These are phyloP conservation scores for Jaapia argillacea DNA, from an alignment of 768 basidiomycete genomes.

Conservation along the genomic window DNA sequence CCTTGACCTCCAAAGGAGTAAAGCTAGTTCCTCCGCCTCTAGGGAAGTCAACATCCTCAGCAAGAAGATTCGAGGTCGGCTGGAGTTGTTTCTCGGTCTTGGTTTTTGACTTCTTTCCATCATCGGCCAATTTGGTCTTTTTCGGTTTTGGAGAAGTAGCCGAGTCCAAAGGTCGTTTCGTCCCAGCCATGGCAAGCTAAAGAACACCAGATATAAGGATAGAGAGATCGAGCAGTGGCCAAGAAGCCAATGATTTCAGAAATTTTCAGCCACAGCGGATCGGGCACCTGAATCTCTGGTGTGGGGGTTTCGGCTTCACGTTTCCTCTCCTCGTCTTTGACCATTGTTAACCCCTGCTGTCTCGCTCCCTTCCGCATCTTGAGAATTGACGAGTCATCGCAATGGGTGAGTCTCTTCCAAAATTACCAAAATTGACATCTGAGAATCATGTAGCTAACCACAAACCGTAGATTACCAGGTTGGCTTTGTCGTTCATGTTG, in stretches of 20 bases:
- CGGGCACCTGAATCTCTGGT: too few relatives aligned
- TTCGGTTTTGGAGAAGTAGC: slow-evolving; percentile 40
- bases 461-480: neutral
- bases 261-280: too few relatives aligned
- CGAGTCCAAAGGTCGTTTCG: slow-evolving; percentile 58
- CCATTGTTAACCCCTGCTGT: too few relatives aligned
- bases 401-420: too few relatives aligned
- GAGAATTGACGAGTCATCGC: too few relatives aligned
- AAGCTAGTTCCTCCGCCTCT: slow-evolving; percentile 87
- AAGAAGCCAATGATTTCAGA: too few relatives aligned
- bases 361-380: too few relatives aligned
- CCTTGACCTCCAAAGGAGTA: slow-evolving; percentile 84
- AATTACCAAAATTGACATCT: too few relatives aligned
- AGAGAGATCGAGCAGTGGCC: too few relatives aligned
- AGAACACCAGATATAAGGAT: neutral
- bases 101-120: slow-evolving; percentile 15
- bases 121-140: slow-evolving; percentile 42
- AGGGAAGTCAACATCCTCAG: slow-evolving; percentile 87
- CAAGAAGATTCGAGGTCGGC: slow-evolving; percentile 26
- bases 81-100: slow-evolving; percentile 18
- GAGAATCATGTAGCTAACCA: too few relatives aligned
- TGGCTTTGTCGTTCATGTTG: neutral
- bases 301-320: too few relatives aligned
- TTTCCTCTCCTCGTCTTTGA: too few relatives aligned
- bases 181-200: slow-evolving; percentile 27